Percentiles rank a stretch among this genome's conserved stretches.
These are phyloP conservation scores for Boletus vinaceobasis DNA, from an alignment of 768 basidiomycete species.

Conservation along the genomic window DNA sequence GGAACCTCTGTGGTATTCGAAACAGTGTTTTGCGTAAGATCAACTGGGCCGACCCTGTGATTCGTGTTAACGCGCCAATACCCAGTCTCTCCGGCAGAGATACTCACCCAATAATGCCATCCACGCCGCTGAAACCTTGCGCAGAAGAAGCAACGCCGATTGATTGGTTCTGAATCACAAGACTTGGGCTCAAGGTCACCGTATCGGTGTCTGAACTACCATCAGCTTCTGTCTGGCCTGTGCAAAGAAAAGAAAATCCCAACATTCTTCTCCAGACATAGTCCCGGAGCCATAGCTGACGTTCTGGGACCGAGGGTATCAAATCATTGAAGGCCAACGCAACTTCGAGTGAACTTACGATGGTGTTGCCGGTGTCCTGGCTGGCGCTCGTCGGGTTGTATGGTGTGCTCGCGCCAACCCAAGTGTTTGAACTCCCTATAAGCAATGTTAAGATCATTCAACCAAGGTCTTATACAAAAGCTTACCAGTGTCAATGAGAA, in stretches of 20 bases:
- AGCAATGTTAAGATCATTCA: not conserved
- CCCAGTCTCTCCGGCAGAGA: not conserved
- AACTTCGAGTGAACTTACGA: constrained; percentile 27
- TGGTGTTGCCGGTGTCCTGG: constrained; percentile 36
- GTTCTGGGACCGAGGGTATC: constrained; percentile 30
- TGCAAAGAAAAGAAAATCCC: constrained; percentile 1
- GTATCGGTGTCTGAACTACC: constrained; percentile 40
- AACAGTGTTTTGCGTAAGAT: constrained; percentile 47
- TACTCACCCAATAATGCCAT: constrained; percentile 50
- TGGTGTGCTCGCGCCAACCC: constrained; percentile 49
- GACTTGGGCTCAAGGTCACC: constrained; percentile 38
- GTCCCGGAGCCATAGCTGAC: constrained; percentile 54
- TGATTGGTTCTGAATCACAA: constrained; percentile 45
- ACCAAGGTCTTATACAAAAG: not conserved
- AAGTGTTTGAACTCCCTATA: constrained; percentile 48
- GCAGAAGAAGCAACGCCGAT: constrained; percentile 46
- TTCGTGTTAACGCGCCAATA: not conserved
- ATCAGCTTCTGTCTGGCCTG: not conserved
- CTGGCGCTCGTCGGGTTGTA: constrained; percentile 48
- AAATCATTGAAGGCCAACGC: not conserved
- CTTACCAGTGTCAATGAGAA: constrained; percentile 58
- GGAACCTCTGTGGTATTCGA: constrained; percentile 38
- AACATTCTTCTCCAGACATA: constrained; percentile 53
- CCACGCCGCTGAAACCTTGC: constrained; percentile 43
- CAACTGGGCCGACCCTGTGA: constrained; percentile 47